These are phyloP conservation scores for Teratosphaeria destructans DNA, from an alignment of 2,329 filamentous ascomycete species.

Conservation along the genomic window DNA sequence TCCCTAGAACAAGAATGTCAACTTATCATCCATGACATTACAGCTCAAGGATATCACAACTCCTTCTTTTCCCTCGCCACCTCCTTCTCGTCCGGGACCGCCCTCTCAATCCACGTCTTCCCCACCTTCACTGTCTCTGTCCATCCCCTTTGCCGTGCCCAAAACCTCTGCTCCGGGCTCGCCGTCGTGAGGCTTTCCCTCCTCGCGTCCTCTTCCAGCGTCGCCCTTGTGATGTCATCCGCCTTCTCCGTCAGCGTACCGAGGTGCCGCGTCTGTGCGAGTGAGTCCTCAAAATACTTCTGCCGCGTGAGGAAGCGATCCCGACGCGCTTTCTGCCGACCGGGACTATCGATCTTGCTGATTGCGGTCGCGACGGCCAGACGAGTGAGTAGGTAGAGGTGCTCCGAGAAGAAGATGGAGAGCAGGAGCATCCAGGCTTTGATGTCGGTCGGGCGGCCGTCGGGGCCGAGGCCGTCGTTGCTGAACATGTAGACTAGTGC, in stretches of 20 bases:
- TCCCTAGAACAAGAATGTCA: neutral
- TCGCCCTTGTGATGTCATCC: conserved; percentile 52
- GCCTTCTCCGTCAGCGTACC: conserved; percentile 37
- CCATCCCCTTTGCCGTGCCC: conserved; percentile 41
- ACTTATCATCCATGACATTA: neutral
- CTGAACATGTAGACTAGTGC: conserved; percentile 86
- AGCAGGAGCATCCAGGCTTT: conserved; percentile 72
- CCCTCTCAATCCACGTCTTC: conserved; percentile 39
- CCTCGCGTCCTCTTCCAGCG: conserved; percentile 50
- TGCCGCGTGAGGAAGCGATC: conserved; percentile 75
- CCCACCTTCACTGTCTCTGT: conserved; percentile 43
- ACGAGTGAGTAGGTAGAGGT: conserved; percentile 74
- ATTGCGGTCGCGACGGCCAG: conserved; percentile 63
- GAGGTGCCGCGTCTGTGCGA: conserved; percentile 44
- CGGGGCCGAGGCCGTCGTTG: conserved; percentile 53
- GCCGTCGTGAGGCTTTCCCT: conserved; percentile 30
- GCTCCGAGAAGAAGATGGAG: conserved; percentile 75
- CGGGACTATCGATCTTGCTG: conserved; percentile 72
- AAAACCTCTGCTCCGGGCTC: conserved; percentile 41
- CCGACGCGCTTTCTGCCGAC: conserved; percentile 71
- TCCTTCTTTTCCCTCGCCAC: conserved; percentile 23
- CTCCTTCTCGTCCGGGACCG: conserved; percentile 14
- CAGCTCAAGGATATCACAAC: conserved; percentile 10
- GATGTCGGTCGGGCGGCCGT: conserved; percentile 59
- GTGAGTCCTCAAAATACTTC: conserved; percentile 62